Conservation (phyloP, 148 eudicot species). For the Rhododendron simsii region DNA sequence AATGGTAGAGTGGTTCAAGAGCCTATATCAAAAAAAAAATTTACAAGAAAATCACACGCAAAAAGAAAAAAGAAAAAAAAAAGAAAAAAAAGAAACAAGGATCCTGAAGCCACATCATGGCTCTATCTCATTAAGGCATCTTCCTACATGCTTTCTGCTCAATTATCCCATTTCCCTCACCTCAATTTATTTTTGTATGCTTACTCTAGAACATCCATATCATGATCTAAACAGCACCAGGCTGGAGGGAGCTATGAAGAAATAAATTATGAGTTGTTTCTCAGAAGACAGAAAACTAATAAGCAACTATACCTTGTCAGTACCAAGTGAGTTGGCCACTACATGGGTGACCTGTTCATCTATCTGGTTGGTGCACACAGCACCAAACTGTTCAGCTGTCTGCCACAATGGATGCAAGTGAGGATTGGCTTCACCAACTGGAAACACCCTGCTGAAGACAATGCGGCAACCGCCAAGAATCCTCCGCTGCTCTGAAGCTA, state of each 20-base stretch:
- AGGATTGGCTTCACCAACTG: conserved; percentile 83
- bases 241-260: neutral
- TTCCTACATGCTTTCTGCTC: neutral
- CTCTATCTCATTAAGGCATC: neutral
- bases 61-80: too few species aligned
- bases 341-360: conserved; percentile 96
- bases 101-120: neutral
- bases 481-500: conserved; percentile 85
- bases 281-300: neutral
- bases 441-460: conserved; percentile 87
- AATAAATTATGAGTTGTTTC: neutral
- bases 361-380: conserved; percentile 77
- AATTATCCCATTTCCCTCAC: neutral
- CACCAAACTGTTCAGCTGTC: conserved; percentile 99
- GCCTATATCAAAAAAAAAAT: neutral
- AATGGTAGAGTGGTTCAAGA: neutral
- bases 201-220: neutral
- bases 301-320: conserved; percentile 68
- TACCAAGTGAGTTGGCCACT: conserved; percentile 86
- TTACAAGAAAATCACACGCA: neutral
- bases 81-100: neutral
- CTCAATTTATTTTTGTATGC: neutral
- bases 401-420: conserved; percentile 93
- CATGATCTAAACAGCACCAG: neutral
- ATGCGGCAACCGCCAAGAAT: conserved; percentile 78